Percentiles rank a stretch among this genome's conserved stretches.
Conservation (phyloP, 1,284 basidiomycete species). For the Omphalotus olearius region DNA sequence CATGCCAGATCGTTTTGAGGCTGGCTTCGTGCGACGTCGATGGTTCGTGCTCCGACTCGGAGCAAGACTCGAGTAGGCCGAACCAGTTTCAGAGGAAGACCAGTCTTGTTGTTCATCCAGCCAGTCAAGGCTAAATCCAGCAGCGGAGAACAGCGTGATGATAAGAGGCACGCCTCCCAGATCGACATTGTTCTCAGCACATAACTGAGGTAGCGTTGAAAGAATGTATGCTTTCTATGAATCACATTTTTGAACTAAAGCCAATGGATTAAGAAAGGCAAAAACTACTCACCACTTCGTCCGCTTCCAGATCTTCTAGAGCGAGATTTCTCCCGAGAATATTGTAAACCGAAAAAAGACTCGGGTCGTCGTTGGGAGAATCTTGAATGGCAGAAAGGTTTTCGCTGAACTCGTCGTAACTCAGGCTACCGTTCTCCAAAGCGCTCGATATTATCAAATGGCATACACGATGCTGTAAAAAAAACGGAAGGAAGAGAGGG, state of each 20-base stretch:
- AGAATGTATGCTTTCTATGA: background rate
- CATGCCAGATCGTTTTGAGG: no score
- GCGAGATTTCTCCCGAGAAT: background rate
- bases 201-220: background rate
- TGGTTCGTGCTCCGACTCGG: background rate
- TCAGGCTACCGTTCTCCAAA: slow-evolving; percentile 28
- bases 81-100: no score
- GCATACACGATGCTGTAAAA: slow-evolving; percentile 42
- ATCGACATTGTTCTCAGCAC: background rate
- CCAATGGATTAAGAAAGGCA: background rate
- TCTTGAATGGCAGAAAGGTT: slow-evolving; percentile 31
- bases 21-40: background rate
- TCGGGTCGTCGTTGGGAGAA: background rate
- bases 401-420: slow-evolving; percentile 34
- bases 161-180: background rate
- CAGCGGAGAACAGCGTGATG: background rate
- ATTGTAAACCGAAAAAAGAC: background rate
- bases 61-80: background rate
- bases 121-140: background rate
- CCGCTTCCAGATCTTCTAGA: background rate
- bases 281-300: background rate
- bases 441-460: slow-evolving; percentile 39
- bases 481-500: slow-evolving; percentile 39
- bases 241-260: background rate
- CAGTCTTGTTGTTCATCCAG: background rate